Conservation (phyloP, 257 asterid genomes). For the Nicotiana benthamiana region DNA sequence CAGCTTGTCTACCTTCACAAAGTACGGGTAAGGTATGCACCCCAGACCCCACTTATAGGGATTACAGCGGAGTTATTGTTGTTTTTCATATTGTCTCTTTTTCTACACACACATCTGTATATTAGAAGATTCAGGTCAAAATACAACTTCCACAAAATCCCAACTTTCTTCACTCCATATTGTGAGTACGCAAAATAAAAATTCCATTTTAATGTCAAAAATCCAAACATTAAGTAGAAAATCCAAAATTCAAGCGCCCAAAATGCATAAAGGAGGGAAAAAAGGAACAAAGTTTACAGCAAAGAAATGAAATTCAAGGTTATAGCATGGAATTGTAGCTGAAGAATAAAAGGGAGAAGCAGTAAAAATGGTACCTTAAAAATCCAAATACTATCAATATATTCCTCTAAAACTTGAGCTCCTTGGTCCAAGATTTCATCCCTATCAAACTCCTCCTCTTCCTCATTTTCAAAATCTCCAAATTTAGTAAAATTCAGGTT, state of each 20-base stretch:
- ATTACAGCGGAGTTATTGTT: too few species aligned
- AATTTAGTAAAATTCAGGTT: slow-evolving; percentile 8
- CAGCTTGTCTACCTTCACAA: too few species aligned
- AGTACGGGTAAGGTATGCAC: too few species aligned
- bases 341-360: background rate
- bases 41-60: too few species aligned
- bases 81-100: too few species aligned
- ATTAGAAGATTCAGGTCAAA: too few species aligned
- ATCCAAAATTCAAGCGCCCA: background rate
- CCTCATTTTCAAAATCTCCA: slow-evolving; percentile 6
- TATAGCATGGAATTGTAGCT: background rate
- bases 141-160: too few species aligned
- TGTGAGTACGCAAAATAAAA: too few species aligned
- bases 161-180: too few species aligned
- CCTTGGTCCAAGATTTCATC: slow-evolving; percentile 33
- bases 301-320: background rate
- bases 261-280: background rate
- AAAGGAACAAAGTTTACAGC: background rate
- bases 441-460: slow-evolving; percentile 21
- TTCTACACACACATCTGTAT: too few species aligned
- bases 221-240: background rate
- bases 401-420: slow-evolving; percentile 49
- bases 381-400: slow-evolving; percentile 76
- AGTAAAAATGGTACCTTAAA: slow-evolving; percentile 40
- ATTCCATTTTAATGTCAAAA: background rate